Conservation (phyloP, 2,329 filamentous ascomycete species). For the Apiospora kogelbergensis region DNA sequence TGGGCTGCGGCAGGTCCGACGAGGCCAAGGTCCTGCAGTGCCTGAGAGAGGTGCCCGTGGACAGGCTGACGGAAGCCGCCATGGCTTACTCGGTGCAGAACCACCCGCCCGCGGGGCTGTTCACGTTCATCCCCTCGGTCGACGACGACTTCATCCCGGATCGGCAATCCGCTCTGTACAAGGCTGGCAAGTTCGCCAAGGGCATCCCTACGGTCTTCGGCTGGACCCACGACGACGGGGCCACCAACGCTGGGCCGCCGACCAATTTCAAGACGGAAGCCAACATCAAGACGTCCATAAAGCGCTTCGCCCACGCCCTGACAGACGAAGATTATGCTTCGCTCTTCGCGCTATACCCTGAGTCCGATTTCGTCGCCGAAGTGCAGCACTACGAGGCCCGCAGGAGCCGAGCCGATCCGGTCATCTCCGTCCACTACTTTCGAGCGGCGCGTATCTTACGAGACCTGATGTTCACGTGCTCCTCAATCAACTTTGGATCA, state of each 20-base stretch:
- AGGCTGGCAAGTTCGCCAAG: constrained; percentile 21
- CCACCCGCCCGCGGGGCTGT: constrained; percentile 22
- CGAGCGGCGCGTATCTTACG: constrained; percentile 22
- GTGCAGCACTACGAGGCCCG: constrained; percentile 1
- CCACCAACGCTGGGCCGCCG: constrained; percentile 23
- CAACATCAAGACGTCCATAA: constrained; percentile 24
- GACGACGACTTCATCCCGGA: constrained; percentile 43
- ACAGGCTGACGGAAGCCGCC: constrained; percentile 27
- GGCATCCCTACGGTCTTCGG: constrained; percentile 23
- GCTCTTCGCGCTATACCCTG: constrained; percentile 27
- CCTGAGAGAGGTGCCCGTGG: constrained; percentile 15
- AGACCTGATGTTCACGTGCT: constrained; percentile 25
- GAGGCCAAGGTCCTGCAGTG: background rate
- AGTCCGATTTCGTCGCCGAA: constrained; percentile 23
- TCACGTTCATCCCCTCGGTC: constrained; percentile 25
- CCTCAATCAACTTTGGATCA: constrained; percentile 21
- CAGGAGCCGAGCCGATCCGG: constrained; percentile 21
- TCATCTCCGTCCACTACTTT: constrained; percentile 22
- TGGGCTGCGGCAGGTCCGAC: background rate
- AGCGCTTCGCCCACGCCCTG: constrained; percentile 20
- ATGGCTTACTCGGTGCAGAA: constrained; percentile 26
- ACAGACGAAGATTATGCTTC: constrained; percentile 23
- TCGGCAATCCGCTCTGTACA: constrained; percentile 24
- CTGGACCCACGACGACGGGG: constrained; percentile 30
- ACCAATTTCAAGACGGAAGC: constrained; percentile 21